These are phyloP conservation scores for Collybia sordida DNA, from an alignment of 768 basidiomycete species.

Conservation along the genomic window DNA sequence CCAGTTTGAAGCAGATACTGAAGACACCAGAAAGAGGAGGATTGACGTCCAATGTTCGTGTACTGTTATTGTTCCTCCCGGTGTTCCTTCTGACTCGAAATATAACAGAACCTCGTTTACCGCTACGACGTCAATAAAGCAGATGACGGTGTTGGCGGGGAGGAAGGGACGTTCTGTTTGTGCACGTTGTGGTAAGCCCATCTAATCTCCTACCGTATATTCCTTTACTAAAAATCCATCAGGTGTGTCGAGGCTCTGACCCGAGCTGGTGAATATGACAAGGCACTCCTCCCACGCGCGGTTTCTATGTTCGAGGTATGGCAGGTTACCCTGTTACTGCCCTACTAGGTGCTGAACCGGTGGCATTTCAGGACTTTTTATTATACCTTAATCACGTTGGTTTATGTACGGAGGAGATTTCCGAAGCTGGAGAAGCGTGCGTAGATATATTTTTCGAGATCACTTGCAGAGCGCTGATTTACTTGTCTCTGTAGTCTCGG, in stretches of 20 bases:
- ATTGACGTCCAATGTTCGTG: constrained; percentile 77
- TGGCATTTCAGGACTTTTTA: constrained; percentile 58
- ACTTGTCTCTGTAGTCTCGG: constrained; percentile 54
- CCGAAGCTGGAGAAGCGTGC: constrained; percentile 80
- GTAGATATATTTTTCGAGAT: constrained; percentile 16
- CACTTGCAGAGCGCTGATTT: neutral
- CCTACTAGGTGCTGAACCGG: neutral
- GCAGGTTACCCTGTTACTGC: neutral
- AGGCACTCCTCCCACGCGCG: constrained; percentile 60
- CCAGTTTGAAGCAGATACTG: constrained; percentile 80
- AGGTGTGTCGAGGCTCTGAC: constrained; percentile 91
- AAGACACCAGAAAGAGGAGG: constrained; percentile 89
- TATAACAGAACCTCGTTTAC: constrained; percentile 71
- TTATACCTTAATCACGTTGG: constrained; percentile 87
- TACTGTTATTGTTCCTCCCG: neutral
- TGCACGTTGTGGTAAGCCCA: constrained; percentile 72
- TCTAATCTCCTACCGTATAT: neutral
- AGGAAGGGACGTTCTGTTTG: constrained; percentile 93
- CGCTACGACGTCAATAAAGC: constrained; percentile 86
- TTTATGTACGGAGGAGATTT: constrained; percentile 84
- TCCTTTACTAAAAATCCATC: neutral
- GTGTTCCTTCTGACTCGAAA: neutral
- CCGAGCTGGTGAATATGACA: constrained; percentile 80
- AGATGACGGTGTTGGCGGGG: constrained; percentile 93
- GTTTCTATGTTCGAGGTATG: constrained; percentile 88